Base-by-base conservation (phyloP, 2,329 filamentous ascomycete genomes). In the Pyrenochaeta sp. region DNA sequence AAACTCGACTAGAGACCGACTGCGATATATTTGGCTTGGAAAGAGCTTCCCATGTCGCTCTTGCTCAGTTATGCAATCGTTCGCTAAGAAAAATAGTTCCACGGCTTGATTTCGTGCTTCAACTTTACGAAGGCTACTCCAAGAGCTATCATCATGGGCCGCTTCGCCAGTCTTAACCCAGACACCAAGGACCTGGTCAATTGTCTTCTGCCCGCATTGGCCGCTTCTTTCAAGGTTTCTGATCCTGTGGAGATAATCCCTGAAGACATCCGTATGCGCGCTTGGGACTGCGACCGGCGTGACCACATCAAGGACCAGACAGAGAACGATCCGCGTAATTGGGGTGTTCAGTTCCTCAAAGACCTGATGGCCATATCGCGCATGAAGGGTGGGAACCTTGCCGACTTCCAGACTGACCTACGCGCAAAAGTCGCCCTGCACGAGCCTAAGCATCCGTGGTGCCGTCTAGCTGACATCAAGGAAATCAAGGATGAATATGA, bases 321-420 rank as follows among this genome's bases (percentile, higher is more conserved):
- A 0, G 74, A 77, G 56, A 68, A 75, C 30, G 72, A 77, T 43
- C 66, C 72, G 5, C 72, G 74, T 39, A 74, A 77, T 53, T 76
- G 74, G 74, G 74, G 73, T 15, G 72, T 76, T 13, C 72, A 75
- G 52, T 75, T 77, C n/a, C 68, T 77, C 50, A 74, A 73, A 49
- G 69, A 73, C 22, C 61, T 75, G 19, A 66, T 67, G 51, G 61
- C 70, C 10, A 75, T 75, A n/a, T 67, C 72, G 7, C 72, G 70
- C 40, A 58, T 75, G 43, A 72, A 67, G 37, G 62, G 61, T 3
- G 67, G 67, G 1, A 59, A 74, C 8, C 62, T 77, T 15, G 54
- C 53, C 3, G 56, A 54, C 10, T 73, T 76, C 27, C 72, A 76
- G 7, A 50, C 30, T 1, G 68, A 71, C 45, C 56, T 77, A 30